Percentiles rank a stretch among this genome's conserved stretches.
These are phyloP conservation scores for Cryphonectria japonica DNA, from an alignment of 2,329 filamentous ascomycete genomes.

Conservation along the genomic window DNA sequence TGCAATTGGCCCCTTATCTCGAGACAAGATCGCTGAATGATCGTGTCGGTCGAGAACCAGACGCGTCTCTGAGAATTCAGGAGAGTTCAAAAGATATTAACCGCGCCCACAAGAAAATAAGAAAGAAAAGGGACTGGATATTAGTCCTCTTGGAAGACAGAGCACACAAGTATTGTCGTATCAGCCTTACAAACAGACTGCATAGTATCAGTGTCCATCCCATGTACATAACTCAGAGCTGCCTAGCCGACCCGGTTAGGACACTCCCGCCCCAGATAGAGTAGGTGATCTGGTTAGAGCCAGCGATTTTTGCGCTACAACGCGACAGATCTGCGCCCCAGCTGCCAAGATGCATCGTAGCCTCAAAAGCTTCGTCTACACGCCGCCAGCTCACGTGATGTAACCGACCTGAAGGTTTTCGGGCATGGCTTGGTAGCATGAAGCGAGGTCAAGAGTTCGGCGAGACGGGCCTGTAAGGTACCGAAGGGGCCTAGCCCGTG, in stretches of 20 bases:
- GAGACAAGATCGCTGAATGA: neutral
- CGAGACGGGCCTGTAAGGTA: constrained; percentile 20
- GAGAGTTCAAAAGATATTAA: no score
- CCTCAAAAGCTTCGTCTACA: neutral
- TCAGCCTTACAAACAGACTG: neutral
- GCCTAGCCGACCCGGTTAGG: neutral
- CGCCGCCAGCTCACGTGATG: neutral
- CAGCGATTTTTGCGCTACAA: neutral
- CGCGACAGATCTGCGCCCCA: neutral
- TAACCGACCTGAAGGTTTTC: neutral
- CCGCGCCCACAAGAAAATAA: no score
- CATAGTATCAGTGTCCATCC: neutral
- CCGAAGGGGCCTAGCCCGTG: neutral
- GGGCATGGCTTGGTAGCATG: no score
- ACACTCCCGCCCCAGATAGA: neutral
- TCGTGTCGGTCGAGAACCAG: neutral
- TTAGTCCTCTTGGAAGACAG: neutral
- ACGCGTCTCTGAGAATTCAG: no score
- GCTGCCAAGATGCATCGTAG: neutral
- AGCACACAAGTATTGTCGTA: neutral
- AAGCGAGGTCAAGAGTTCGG: neutral
- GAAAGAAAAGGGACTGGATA: neutral
- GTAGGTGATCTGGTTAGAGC: neutral
- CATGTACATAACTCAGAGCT: neutral
- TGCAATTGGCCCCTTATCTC: neutral